Base-by-base conservation (phyloP, 1,284 basidiomycete species). In the Trichosporon inkin region DNA sequence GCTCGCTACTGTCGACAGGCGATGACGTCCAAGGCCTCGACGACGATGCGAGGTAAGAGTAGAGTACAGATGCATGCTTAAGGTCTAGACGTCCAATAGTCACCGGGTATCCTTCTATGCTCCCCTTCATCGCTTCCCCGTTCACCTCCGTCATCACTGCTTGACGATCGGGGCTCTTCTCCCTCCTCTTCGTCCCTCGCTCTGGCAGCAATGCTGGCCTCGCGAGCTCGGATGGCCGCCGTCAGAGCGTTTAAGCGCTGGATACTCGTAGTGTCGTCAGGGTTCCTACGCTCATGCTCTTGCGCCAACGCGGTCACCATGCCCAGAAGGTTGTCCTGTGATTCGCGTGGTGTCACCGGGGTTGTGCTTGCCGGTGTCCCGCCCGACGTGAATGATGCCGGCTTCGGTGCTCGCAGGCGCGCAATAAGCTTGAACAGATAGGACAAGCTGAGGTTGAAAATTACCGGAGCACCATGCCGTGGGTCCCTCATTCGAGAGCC, bases 371-470 rank as follows among this genome's bases (percentile, higher is more conserved):
- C 28, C 1, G 73, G 73, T 17, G 73, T 73, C 0, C 70, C 70
- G 8, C 73, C 73, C 0, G 71, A 64, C 34, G 71, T 65, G 0
- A 68, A 52, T 14, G 67, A 63, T 11, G 66, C 61, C 10, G 66
- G 63, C 3, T 39, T 56, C 0, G 73, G 73, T 0, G 66, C 51
- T 0, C 72, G 71, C 3, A 75, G 64, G 22, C 64, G 64, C 47
- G 70, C 60, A 20, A 75, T 58, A 20, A 75, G 61, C 41, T 60
- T 57, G 54, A 71, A 3, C 5, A 73, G 60, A 60, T 75, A 68
- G 1, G 56, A 32, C 1, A 72, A 51, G 5, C 72, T 62, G 8
- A 75, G 56, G 28, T 65, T 68, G 55, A 72, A 70, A 16, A 74
- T 68, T n/a, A 71, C 60, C 0, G 73, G 73, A 3, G 68, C 67